phyloP scores from a whole-genome alignment of 2,329 filamentous ascomycete species.

The Neofusicoccum parvum region DNA sequence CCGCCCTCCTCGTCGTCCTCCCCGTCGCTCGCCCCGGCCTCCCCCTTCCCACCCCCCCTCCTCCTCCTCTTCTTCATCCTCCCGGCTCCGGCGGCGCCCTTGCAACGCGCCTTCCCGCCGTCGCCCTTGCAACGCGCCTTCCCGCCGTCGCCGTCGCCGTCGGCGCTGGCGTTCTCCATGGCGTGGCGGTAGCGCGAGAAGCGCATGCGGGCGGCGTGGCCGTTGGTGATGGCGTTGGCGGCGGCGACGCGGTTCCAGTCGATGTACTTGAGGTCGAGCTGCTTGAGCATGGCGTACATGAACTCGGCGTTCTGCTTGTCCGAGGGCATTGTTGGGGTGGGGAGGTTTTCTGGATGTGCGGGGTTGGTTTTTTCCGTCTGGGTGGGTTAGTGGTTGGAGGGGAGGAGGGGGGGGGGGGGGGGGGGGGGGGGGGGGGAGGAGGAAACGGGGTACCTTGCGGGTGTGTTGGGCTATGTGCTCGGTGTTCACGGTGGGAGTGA shows the following conservation, averaged over 20 bases:
- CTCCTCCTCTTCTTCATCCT: not conserved
- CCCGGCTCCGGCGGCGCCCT: not conserved
- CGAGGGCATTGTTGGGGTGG: slow-evolving; percentile 41
- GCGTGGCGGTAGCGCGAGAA: slow-evolving; percentile 57
- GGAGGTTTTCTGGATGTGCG: too few species aligned
- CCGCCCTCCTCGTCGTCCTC: not conserved
- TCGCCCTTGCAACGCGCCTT: not conserved
- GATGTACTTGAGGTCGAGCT: slow-evolving; percentile 57
- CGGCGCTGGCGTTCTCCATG: slow-evolving; percentile 42
- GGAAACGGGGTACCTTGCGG: not conserved
- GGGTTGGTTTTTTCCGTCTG: too few species aligned
- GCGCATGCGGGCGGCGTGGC: slow-evolving; percentile 60
- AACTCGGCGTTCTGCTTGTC: slow-evolving; percentile 55
- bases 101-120: not conserved
- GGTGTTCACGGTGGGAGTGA: not conserved
- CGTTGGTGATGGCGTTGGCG: slow-evolving; percentile 41
- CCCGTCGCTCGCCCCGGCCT: too few species aligned
- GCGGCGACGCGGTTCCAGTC: slow-evolving; percentile 57
- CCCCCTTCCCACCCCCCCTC: not conserved
- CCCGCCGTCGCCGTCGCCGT: not conserved
- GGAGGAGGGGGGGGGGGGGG: too few species aligned
- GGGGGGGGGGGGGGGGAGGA: too few species aligned
- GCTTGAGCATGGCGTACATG: slow-evolving; percentile 59
- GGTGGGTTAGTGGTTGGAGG: too few species aligned
- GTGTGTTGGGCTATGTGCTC: not conserved